phyloP scores from a whole-genome alignment of 2,329 filamentous ascomycete genomes.

The Coniochaeta sp. region DNA sequence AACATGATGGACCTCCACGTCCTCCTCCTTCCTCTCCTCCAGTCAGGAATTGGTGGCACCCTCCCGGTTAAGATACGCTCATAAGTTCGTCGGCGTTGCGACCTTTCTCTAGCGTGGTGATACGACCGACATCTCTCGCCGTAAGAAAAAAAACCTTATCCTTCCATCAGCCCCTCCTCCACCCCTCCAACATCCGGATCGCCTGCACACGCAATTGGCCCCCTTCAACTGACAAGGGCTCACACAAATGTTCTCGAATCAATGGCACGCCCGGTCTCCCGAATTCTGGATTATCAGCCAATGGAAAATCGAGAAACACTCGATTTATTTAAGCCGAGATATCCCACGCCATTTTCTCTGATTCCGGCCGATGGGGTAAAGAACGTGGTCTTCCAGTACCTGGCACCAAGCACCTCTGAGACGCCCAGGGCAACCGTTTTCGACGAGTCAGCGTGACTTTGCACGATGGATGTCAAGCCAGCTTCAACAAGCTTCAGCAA shows the following conservation, averaged over 20 bases:
- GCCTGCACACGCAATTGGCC: not conserved
- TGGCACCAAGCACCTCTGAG: not conserved
- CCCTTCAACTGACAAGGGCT: not conserved
- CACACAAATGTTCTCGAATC: not conserved
- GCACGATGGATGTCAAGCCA: not conserved
- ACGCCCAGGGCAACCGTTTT: slow-evolving; percentile 1
- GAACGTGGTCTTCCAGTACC: not conserved
- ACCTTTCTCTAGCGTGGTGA: not conserved
- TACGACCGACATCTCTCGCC: not conserved
- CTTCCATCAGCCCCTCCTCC: not conserved
- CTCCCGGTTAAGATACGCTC: not conserved
- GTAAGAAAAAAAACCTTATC: slow-evolving; percentile 1
- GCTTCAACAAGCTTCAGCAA: not conserved
- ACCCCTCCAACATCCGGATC: not conserved
- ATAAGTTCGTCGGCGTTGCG: not conserved
- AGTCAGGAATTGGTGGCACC: not conserved
- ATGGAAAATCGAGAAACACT: slow-evolving; percentile 21
- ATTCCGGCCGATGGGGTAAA: not conserved
- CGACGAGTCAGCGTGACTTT: not conserved
- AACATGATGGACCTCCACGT: not conserved
- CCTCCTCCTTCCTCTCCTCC: not conserved
- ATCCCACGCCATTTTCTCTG: not conserved
- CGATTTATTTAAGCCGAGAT: slow-evolving; percentile 10
- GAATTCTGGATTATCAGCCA: slow-evolving; percentile 23
- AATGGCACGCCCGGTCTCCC: slow-evolving; percentile 10